Evolutionary conservation across 2,329 filamentous ascomycete genomes (phyloP), one percentile per base, ranked within the genome.

Genomic region (Colletotrichum chlorophyti): DNA sequence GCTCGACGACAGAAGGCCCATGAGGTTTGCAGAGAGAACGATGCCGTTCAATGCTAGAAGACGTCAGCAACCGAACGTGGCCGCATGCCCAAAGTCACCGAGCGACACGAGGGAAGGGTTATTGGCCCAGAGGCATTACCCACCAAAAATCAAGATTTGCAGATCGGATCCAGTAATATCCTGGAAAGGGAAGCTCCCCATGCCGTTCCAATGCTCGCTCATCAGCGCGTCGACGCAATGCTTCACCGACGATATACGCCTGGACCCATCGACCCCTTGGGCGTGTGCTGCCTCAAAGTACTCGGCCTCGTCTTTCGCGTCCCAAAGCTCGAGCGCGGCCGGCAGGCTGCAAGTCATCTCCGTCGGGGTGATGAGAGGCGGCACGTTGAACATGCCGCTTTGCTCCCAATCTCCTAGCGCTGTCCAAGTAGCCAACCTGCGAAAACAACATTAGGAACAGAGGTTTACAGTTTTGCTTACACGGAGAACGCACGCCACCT

Each of bases 341-440:
- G 68, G 65, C 3, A 69, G 48, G n/a, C 66, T 60, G 23, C 64
- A 66, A 0, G 58, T 65, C 41, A 71, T 50, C 45, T 71, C 69
- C 23, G 50, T 34, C 8, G 62, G 61, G 1, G 65, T 63, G 15
- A 65, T 65, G 10, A 60, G 24, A 3, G 64, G 59, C n/a, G 64
- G 66, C 3, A 48, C 50, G 41, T 69, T 65, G 40, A 64, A 66
- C 49, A 68, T 60, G 42, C 69, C 65, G 19, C 57, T 45, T 26
- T 71, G 66, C 19, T 70, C 68, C 66, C 67, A 70, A 49, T 70
- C 68, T 6, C 57, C 55, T 5, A 68, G 42, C 8, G 66, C 50
- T 3, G 63, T 61, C 66, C 67, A 69, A 0, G 47, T 62, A 1
- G 63, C 64, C 17, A 68, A 54, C 11, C 69, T 70, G 11, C 3